Evolutionary conservation across 768 basidiomycete species (phyloP).

Genomic region (Boletellus ananas): DNA sequence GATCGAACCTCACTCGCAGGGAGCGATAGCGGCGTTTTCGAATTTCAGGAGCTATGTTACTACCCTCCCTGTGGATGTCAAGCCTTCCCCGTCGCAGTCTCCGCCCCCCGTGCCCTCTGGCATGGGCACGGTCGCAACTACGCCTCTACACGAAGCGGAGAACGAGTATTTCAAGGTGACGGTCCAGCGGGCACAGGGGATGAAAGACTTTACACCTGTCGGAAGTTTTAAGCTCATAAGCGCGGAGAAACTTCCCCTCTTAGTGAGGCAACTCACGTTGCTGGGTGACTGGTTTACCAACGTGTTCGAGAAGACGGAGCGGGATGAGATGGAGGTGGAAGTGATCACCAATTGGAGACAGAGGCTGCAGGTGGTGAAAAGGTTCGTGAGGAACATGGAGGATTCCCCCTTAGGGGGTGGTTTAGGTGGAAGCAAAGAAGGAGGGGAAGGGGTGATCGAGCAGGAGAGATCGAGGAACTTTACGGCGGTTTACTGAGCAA

Average conservation of each 20-base stretch:
- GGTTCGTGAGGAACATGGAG: constrained; percentile 42
- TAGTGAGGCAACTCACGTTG: constrained; percentile 84
- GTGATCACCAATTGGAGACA: constrained; percentile 87
- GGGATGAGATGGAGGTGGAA: constrained; percentile 68
- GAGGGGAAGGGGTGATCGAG: constrained; percentile 43
- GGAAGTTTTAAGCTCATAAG: constrained; percentile 95
- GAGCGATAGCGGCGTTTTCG: constrained; percentile 80
- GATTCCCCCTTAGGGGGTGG: constrained; percentile 17
- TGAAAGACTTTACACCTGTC: constrained; percentile 92
- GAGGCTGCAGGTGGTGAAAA: constrained; percentile 73
- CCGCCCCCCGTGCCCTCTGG: constrained; percentile 14
- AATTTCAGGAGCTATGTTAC: constrained; percentile 40
- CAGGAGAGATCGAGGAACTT: constrained; percentile 57
- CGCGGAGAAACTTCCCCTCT: constrained; percentile 77
- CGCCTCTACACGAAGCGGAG: constrained; percentile 54
- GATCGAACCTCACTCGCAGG: constrained; percentile 87
- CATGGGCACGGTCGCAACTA: constrained; percentile 7
- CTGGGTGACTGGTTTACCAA: constrained; percentile 89
- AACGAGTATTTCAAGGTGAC: constrained; percentile 96
- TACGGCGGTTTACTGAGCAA: constrained; percentile 44
- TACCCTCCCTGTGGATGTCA: constrained; percentile 10
- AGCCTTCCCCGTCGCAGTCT: constrained; percentile 16
- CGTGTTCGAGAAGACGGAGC: constrained; percentile 71
- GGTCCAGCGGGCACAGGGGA: constrained; percentile 81
- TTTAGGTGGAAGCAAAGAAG: constrained; percentile 9